These are phyloP conservation scores for Cornus florida DNA, from an alignment of 148 eudicot genomes.

Conservation along the genomic window DNA sequence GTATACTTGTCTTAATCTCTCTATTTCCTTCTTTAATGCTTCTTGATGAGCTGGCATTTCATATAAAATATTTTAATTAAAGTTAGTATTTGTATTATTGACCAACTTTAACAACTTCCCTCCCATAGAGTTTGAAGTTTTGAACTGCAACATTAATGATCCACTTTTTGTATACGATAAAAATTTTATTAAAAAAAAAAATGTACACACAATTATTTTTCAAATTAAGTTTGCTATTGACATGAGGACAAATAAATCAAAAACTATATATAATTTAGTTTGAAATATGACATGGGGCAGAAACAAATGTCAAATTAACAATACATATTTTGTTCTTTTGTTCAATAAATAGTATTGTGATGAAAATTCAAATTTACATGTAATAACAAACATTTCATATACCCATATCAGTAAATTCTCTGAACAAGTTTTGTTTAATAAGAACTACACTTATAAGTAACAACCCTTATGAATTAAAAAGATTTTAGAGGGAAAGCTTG, in stretches of 20 bases:
- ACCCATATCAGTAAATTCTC: too few relatives aligned
- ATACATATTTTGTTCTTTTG: too few relatives aligned
- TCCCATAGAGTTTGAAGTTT: not conserved
- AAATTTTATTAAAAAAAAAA: not conserved
- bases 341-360: too few relatives aligned
- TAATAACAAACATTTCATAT: too few relatives aligned
- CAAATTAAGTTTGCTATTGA: not conserved
- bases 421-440: too few relatives aligned
- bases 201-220: not conserved
- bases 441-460: too few relatives aligned
- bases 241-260: not conserved
- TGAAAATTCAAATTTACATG: too few relatives aligned
- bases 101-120: not conserved
- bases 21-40: constrained; percentile 75
- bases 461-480: too few relatives aligned
- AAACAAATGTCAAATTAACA: too few relatives aligned
- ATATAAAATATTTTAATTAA: not conserved
- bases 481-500: too few relatives aligned
- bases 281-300: not conserved
- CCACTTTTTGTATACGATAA: not conserved
- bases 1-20: constrained; percentile 64
- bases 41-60: constrained; percentile 65
- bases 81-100: not conserved
- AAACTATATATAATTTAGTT: not conserved
- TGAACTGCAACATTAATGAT: not conserved